Conservation (phyloP, 192 early-diverging fungal species). For the Backusella luteola region DNA sequence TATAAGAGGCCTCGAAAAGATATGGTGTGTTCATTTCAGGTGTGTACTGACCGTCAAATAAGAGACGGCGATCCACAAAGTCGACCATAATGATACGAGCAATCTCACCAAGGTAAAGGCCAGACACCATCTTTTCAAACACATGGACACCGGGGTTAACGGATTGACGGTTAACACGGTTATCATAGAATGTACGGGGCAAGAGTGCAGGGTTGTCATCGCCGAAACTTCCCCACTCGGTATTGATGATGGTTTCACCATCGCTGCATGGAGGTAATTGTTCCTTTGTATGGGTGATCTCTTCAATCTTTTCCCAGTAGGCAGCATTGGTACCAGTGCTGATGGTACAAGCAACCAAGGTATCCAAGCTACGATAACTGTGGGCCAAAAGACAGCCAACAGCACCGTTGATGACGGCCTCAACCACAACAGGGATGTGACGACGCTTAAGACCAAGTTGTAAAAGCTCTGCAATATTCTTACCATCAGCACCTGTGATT, state of each 20-base stretch:
- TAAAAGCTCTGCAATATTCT: conserved; percentile 79
- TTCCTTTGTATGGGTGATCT: conserved; percentile 17
- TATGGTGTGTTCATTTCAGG: conserved; percentile 65
- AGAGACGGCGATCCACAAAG: conserved; percentile 54
- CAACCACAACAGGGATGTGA: conserved; percentile 72
- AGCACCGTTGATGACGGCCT: conserved; percentile 92
- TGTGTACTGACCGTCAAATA: conserved; percentile 50
- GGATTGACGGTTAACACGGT: conserved; percentile 74
- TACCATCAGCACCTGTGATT: conserved; percentile 67
- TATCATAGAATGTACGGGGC: conserved; percentile 82
- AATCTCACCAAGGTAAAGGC: conserved; percentile 95
- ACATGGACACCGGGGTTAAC: conserved; percentile 77
- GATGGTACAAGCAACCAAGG: conserved; percentile 77
- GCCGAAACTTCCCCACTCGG: conserved; percentile 71
- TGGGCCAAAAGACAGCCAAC: conserved; percentile 89
- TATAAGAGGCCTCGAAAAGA: conserved; percentile 75
- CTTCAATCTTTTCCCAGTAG: conserved; percentile 81
- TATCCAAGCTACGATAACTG: conserved; percentile 42
- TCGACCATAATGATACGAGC: conserved; percentile 74
- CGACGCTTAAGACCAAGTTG: conserved; percentile 71
- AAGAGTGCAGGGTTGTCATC: conserved; percentile 57
- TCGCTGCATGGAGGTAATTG: conserved; percentile 26
- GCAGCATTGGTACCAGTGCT: conserved; percentile 96
- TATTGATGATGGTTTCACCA: conserved; percentile 86
- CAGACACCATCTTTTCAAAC: conserved; percentile 94